Percentiles rank a stretch among this genome's conserved stretches.
Evolutionary conservation across 2,329 filamentous ascomycete genomes (phyloP).

Genomic region (Xylaria arbuscula): DNA sequence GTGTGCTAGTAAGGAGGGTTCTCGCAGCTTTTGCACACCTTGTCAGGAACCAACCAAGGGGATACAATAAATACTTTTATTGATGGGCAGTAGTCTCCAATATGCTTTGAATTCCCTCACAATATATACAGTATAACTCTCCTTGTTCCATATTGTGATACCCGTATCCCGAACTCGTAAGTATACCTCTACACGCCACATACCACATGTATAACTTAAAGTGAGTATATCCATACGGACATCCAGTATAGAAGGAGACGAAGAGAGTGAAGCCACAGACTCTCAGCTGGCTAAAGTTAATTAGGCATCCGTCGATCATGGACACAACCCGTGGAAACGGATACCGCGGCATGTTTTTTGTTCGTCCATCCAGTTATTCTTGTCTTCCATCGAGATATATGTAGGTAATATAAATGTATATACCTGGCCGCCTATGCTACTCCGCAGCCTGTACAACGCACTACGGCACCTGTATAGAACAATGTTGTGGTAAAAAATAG

Average conservation of each 20-base stretch:
- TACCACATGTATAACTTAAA: neutral
- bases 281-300: conserved; percentile 8
- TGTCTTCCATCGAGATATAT: neutral
- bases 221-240: neutral
- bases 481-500: conserved; percentile 8
- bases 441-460: conserved; percentile 1
- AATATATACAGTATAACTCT: too few relatives aligned
- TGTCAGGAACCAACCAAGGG: too few relatives aligned
- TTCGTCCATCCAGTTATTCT: neutral
- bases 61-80: too few relatives aligned
- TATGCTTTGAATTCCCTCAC: too few relatives aligned
- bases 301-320: conserved; percentile 1
- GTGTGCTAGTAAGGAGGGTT: neutral
- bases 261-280: neutral
- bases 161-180: neutral
- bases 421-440: conserved; percentile 9
- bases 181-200: neutral
- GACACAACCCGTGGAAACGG: neutral
- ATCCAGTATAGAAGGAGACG: neutral
- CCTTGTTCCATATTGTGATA: too few relatives aligned
- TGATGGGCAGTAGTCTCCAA: too few relatives aligned
- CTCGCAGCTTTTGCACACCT: neutral
- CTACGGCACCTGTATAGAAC: neutral
- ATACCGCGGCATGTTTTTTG: neutral
- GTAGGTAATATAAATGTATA: neutral